A percentile compares a stretch with the other conserved stretches of the same genome.
Evolutionary conservation across 2,329 filamentous ascomycete species (phyloP).

Genomic region (Pseudocercospora cruenta): DNA sequence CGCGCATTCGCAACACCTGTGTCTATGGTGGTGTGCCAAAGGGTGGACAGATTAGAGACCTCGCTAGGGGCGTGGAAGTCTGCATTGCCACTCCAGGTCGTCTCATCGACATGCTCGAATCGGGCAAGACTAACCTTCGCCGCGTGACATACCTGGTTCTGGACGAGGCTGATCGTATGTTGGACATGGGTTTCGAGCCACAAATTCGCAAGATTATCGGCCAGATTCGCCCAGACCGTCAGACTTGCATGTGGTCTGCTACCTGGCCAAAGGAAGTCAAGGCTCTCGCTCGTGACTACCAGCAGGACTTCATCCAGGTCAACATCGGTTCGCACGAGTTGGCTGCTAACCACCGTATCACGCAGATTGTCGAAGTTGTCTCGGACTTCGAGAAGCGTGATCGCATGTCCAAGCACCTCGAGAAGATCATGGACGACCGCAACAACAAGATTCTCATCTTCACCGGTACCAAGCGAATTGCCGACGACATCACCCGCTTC

Average conservation of each 20-base stretch:
- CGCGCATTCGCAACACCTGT: constrained; percentile 96
- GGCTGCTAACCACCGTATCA: constrained; percentile 96
- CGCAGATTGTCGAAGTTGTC: constrained; percentile 95
- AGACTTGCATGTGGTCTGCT: constrained; percentile 99
- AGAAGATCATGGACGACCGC: constrained; percentile 97
- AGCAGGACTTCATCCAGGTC: constrained; percentile 96
- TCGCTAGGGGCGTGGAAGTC: constrained; percentile 93
- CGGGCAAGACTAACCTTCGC: constrained; percentile 95
- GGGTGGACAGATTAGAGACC: constrained; percentile 93
- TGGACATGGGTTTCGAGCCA: constrained; percentile 99
- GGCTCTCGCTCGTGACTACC: constrained; percentile 85
- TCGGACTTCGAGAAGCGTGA: constrained; percentile 98
- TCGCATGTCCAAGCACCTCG: constrained; percentile 93
- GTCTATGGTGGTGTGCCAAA: constrained; percentile 99
- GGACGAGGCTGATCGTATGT: constrained; percentile 98
- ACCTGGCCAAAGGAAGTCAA: constrained; percentile 99
- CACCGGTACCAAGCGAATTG: constrained; percentile 83
- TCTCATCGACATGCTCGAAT: constrained; percentile 97
- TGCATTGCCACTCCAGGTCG: constrained; percentile 98
- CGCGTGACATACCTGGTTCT: constrained; percentile 98
- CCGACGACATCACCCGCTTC: constrained; percentile 96
- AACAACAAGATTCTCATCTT: constrained; percentile 95
- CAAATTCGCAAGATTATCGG: constrained; percentile 98
- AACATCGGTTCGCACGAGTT: constrained; percentile 97
- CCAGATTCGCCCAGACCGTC: constrained; percentile 96